phyloP scores from a whole-genome alignment of 176 grass and related monocot species.

The Bolboschoenus planiculmis region DNA sequence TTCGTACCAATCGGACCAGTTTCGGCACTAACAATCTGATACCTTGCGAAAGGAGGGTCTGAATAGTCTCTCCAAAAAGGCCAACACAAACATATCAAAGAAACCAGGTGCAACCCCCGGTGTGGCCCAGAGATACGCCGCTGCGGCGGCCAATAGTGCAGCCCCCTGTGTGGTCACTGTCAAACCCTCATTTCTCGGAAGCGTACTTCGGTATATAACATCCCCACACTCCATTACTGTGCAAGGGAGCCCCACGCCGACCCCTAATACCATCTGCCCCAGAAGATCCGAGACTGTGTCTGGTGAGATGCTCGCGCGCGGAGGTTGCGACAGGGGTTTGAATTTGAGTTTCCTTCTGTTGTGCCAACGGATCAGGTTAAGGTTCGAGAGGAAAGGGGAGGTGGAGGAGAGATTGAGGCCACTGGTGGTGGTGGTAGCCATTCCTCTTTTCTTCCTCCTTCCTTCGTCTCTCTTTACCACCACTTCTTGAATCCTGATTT shows the following conservation, averaged over 20 bases:
- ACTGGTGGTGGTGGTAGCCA: not conserved
- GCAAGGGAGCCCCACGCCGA: slow-evolving; percentile 92
- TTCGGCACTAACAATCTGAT: not conserved
- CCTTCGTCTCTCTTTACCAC: not conserved
- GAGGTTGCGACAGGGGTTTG: not conserved
- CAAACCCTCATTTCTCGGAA: slow-evolving; percentile 66
- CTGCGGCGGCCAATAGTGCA: slow-evolving; percentile 48
- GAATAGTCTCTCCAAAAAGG: slow-evolving; percentile 67
- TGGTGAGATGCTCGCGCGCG: slow-evolving; percentile 22
- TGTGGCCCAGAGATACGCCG: slow-evolving; percentile 86
- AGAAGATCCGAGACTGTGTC: slow-evolving; percentile 33
- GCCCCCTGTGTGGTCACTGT: slow-evolving; percentile 61
- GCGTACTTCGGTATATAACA: slow-evolving; percentile 97
- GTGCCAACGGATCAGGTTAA: not conserved
- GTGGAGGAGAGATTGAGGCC: slow-evolving; percentile 21
- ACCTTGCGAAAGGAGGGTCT: slow-evolving; percentile 87
- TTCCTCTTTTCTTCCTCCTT: not conserved
- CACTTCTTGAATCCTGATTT: not conserved
- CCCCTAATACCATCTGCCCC: slow-evolving; percentile 67
- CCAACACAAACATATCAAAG: slow-evolving; percentile 96
- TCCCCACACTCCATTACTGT: slow-evolving; percentile 97
- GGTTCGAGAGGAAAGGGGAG: slow-evolving; percentile 7
- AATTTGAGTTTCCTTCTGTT: slow-evolving; percentile 1
- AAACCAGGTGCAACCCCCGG: slow-evolving; percentile 90
- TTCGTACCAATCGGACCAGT: not conserved